Percentiles rank a stretch among this genome's conserved stretches.
phyloP scores from a whole-genome alignment of 768 basidiomycete species.

The Boletus edulis region DNA sequence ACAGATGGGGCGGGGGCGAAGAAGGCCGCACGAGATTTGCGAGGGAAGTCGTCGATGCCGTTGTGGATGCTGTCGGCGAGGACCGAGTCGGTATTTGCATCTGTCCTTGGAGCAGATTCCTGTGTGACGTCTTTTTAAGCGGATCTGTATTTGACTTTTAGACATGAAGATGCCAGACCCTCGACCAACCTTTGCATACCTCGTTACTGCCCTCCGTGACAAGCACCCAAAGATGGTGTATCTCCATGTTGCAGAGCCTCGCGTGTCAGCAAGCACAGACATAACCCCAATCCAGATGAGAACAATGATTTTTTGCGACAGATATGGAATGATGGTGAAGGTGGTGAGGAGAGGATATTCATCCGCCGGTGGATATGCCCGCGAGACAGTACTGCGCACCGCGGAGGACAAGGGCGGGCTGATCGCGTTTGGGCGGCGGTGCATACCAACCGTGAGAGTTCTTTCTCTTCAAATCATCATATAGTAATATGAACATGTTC shows the following conservation, averaged over 20 bases:
- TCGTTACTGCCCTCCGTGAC: constrained; percentile 30
- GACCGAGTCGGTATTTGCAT: constrained; percentile 52
- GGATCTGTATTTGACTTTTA: constrained; percentile 5
- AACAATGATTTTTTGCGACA: not conserved
- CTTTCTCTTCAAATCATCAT: too few relatives aligned
- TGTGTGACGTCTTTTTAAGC: constrained; percentile 26
- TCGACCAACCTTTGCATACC: not conserved
- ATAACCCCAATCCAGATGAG: not conserved
- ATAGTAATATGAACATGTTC: too few relatives aligned
- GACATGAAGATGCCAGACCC: constrained; percentile 56
- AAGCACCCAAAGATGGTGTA: not conserved
- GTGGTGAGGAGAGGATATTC: not conserved
- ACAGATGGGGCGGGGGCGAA: constrained; percentile 20
- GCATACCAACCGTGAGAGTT: too few relatives aligned
- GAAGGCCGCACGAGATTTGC: constrained; percentile 57
- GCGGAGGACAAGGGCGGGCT: not conserved
- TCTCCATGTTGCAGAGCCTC: not conserved
- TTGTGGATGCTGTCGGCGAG: constrained; percentile 50
- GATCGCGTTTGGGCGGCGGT: too few relatives aligned
- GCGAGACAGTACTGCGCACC: not conserved
- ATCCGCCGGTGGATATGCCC: not conserved
- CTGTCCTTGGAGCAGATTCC: constrained; percentile 50
- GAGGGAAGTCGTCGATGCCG: constrained; percentile 51
- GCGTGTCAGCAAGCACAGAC: not conserved
- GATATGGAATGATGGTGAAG: not conserved